phyloP scores from a whole-genome alignment of 2,329 filamentous ascomycete genomes.

The Orbilia javanica region DNA sequence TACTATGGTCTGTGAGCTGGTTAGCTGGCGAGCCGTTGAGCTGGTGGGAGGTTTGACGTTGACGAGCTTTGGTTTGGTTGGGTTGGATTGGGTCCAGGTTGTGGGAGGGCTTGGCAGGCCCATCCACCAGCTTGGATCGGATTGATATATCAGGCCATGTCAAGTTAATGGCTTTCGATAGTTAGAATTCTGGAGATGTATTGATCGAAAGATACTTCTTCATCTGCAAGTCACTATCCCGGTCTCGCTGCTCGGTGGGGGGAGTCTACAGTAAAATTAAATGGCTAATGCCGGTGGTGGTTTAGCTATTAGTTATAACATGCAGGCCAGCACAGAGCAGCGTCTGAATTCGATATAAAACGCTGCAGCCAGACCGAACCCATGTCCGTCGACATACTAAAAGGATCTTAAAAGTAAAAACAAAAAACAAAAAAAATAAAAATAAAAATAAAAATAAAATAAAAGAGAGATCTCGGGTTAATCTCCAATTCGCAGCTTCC shows the following conservation, averaged over 20 bases:
- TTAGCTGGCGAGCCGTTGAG: not conserved
- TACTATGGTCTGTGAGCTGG: not conserved
- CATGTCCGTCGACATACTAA: not conserved
- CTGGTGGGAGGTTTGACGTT: not conserved
- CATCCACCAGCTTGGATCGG: too few relatives aligned
- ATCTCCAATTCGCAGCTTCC: slow-evolving; percentile 4
- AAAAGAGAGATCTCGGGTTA: not conserved
- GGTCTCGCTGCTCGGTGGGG: not conserved
- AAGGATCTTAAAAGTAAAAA: not conserved
- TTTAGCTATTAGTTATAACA: not conserved
- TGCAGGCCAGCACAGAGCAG: slow-evolving; percentile 16
- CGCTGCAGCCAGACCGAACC: slow-evolving; percentile 3
- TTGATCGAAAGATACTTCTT: not conserved
- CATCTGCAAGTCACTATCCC: not conserved
- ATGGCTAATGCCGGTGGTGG: not conserved
- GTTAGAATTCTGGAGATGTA: not conserved
- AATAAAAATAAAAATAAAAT: not conserved
- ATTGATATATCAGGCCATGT: too few relatives aligned
- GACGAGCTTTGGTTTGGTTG: not conserved
- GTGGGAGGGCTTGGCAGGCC: not conserved
- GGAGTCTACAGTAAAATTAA: too few relatives aligned
- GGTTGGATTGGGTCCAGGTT: not conserved
- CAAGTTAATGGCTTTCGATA: not conserved
- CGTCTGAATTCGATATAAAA: slow-evolving; percentile 21
- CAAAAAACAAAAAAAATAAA: not conserved